phyloP scores from a whole-genome alignment of 2,329 filamentous ascomycete genomes.

The Scytalidium sp. region DNA sequence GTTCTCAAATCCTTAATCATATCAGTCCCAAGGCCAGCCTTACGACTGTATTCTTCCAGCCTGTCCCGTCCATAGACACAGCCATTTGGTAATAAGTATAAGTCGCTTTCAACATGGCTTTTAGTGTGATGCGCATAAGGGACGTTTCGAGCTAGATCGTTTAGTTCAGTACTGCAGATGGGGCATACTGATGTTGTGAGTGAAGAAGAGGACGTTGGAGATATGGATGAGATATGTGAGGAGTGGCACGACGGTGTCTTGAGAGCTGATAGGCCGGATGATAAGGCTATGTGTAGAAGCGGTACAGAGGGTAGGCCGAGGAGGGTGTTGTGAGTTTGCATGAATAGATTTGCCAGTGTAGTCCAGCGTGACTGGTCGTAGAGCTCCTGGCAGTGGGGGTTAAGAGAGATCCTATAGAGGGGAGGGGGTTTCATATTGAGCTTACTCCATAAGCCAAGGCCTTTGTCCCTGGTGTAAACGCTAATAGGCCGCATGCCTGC shows the following conservation, averaged over 20 bases:
- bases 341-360: constrained; percentile 75
- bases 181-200: constrained; percentile 72
- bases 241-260: constrained; percentile 95
- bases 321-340: constrained; percentile 80
- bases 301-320: constrained; percentile 79
- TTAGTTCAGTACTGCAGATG: constrained; percentile 93
- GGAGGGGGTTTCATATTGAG: not conserved
- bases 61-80: constrained; percentile 77
- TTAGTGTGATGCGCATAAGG: constrained; percentile 95
- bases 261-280: constrained; percentile 86
- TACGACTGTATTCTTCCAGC: constrained; percentile 73
- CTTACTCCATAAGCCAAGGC: constrained; percentile 49
- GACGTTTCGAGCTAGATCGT: constrained; percentile 82
- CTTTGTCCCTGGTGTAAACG: constrained; percentile 61
- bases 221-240: constrained; percentile 21
- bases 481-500: constrained; percentile 76
- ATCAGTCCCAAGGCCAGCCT: constrained; percentile 65
- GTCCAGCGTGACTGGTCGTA: constrained; percentile 74
- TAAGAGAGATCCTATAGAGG: not conserved
- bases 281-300: constrained; percentile 85
- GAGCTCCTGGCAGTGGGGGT: constrained; percentile 49
- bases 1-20: constrained; percentile 77
- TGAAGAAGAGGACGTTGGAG: constrained; percentile 26
- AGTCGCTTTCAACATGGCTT: constrained; percentile 85
- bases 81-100: constrained; percentile 83